A percentile compares a stretch with the other conserved stretches of the same genome.
Evolutionary conservation across 164 flowering plant species (phyloP).

Genomic region (Amborella trichopoda): DNA sequence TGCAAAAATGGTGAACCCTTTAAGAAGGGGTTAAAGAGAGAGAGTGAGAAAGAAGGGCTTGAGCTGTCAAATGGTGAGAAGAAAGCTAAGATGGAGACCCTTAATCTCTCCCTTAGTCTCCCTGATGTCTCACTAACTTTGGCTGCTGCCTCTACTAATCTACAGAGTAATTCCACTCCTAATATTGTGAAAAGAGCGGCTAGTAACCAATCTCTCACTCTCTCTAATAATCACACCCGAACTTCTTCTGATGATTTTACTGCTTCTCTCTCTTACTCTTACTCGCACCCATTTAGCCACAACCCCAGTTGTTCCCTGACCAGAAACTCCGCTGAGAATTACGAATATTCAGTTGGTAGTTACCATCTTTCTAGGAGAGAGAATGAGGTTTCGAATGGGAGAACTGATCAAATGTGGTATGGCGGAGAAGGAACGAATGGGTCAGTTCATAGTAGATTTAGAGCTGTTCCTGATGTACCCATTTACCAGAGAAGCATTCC

Average conservation of each 20-base stretch:
- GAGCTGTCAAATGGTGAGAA: slow-evolving; percentile 35
- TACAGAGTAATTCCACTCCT: slow-evolving; percentile 25
- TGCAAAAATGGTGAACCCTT: background rate
- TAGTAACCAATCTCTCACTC: slow-evolving; percentile 51
- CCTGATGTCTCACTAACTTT: slow-evolving; percentile 74
- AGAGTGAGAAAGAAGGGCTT: slow-evolving; percentile 11
- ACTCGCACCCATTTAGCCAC: slow-evolving; percentile 72
- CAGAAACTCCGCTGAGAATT: slow-evolving; percentile 66
- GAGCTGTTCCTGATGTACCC: slow-evolving; percentile 66
- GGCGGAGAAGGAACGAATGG: slow-evolving; percentile 97
- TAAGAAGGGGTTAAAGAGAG: slow-evolving; percentile 35
- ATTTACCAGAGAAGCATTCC: background rate
- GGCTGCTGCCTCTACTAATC: slow-evolving; percentile 41
- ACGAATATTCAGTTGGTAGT: slow-evolving; percentile 55
- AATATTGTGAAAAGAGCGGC: slow-evolving; percentile 22
- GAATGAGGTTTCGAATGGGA: slow-evolving; percentile 1
- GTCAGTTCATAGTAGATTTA: slow-evolving; percentile 89
- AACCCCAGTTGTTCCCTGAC: slow-evolving; percentile 95
- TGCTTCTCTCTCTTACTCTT: slow-evolving; percentile 63
- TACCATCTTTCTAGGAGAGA: too few relatives aligned
- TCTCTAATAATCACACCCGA: slow-evolving; percentile 46
- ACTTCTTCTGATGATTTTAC: slow-evolving; percentile 78
- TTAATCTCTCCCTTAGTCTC: slow-evolving; percentile 66
- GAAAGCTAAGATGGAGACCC: slow-evolving; percentile 65
- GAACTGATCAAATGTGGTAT: slow-evolving; percentile 67